These are phyloP conservation scores for Aphanocladium album DNA, from an alignment of 2,329 filamentous ascomycete species.

Conservation along the genomic window DNA sequence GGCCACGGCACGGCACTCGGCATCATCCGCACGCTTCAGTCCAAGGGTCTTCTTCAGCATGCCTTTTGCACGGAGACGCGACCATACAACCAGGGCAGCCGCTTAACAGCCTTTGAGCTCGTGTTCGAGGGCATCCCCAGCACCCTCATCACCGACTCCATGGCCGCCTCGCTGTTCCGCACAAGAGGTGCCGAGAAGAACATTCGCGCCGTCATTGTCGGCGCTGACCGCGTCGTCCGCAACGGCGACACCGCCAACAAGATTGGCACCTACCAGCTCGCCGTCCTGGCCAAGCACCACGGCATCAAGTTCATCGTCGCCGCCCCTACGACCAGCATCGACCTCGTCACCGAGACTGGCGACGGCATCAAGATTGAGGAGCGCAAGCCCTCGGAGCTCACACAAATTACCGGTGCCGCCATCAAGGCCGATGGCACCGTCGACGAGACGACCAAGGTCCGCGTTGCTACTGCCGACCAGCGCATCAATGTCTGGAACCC, in stretches of 20 bases:
- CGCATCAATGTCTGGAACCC: constrained; percentile 92
- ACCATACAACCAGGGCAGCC: constrained; percentile 95
- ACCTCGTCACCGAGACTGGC: constrained; percentile 73
- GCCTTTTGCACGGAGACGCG: constrained; percentile 96
- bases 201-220: constrained; percentile 85
- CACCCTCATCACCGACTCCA: constrained; percentile 91
- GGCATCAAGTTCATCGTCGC: constrained; percentile 93
- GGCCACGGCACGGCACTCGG: constrained; percentile 96
- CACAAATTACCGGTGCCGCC: constrained; percentile 73
- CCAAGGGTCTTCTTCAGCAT: constrained; percentile 62
- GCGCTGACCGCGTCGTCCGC: constrained; percentile 88
- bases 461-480: constrained; percentile 73
- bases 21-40: constrained; percentile 79
- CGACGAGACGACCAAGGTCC: constrained; percentile 57
- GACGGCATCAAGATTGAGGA: constrained; percentile 86
- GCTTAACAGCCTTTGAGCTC: constrained; percentile 93
- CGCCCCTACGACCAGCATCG: constrained; percentile 90
- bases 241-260: constrained; percentile 99
- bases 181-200: constrained; percentile 57
- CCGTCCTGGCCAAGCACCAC: constrained; percentile 84
- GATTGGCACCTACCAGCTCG: constrained; percentile 89
- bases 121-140: constrained; percentile 88
- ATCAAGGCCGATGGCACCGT: constrained; percentile 59
- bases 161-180: constrained; percentile 81
- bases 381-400: constrained; percentile 75